phyloP scores from a whole-genome alignment of 805 yeast species.

The Maudiozyma saulgeensis region DNA sequence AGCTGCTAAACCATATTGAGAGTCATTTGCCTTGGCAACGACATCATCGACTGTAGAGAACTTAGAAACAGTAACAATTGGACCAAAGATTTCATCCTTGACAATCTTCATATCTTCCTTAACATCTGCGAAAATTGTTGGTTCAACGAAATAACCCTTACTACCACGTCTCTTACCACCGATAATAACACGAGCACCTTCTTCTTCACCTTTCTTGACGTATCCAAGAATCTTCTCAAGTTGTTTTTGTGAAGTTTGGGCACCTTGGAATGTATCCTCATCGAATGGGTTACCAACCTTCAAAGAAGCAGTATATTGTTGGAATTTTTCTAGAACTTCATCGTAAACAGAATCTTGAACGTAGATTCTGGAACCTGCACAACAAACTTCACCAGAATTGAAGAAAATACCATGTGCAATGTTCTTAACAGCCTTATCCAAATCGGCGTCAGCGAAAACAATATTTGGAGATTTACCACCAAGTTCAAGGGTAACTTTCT shows the following conservation, averaged over 20 bases:
- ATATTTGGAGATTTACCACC: constrained; percentile 96
- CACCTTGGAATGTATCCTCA: constrained; percentile 74
- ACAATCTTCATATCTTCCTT: constrained; percentile 59
- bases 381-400: constrained; percentile 94
- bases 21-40: constrained; percentile 65
- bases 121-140: constrained; percentile 69
- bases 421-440: constrained; percentile 65
- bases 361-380: constrained; percentile 87
- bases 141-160: constrained; percentile 61
- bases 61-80: constrained; percentile 77
- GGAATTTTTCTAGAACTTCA: constrained; percentile 53
- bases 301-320: constrained; percentile 41
- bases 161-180: constrained; percentile 59
- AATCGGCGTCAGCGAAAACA: constrained; percentile 76
- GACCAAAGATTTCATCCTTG: constrained; percentile 81
- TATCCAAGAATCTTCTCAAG: constrained; percentile 67
- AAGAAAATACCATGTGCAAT: constrained; percentile 77
- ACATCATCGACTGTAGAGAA: constrained; percentile 79
- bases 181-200: constrained; percentile 69
- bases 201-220: constrained; percentile 66
- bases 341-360: constrained; percentile 82
- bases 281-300: constrained; percentile 82
- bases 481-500: constrained; percentile 86
- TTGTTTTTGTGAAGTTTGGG: constrained; percentile 80
- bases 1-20: constrained; percentile 82